Base-by-base conservation (phyloP, 495 filamentous ascomycete species). In the Penicillium ucsense region DNA sequence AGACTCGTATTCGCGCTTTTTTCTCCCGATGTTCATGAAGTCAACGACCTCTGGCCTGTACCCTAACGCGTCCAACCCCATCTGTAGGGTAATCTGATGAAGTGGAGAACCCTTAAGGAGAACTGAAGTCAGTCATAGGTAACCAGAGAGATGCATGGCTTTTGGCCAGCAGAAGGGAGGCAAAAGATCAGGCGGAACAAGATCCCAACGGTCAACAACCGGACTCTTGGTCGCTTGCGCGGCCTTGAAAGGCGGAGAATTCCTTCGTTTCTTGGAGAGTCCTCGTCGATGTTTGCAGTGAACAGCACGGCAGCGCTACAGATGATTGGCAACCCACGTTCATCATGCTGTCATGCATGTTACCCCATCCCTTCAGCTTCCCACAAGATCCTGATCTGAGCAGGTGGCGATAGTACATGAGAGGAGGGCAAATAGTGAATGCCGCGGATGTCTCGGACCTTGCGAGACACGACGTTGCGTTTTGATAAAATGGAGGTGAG, bases 91-190 rank as follows among this genome's bases (percentile, higher is more conserved):
- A 32, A 31, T 30, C 31, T 30, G 12, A 20, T 6, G 5, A 33
- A n/a, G 33, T 33, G n/a, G 10, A 5, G 20, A 49, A 9, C n/a
- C 20, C 37, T 47, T 37, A 47, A 8, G 3, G 31, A 47, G 8
- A 11, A 33, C 35, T 51, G 48, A 51, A 38, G 48, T 55, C 48
- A 55, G 45, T 10, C 20, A n/a, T 41, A 9, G 41, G 45, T 51
- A 49, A 55, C 48, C 9, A 31, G 4, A 3, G n/a, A 29, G 2
- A 20, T 20, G 20, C 20, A 20, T 20, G 20, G 20, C 20, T 20
- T 20, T 20, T 20, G 20, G 20, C 20, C 20, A 20, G 20, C 20
- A 20, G 20, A 20, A 20, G 20, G 20, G 20, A 20, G 20, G 20
- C 20, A 20, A 20, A 20, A 20, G 2, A n/a, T 3, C 4, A 34